Evolutionary conservation across 371 early-diverging fungal species (phyloP).

Genomic region (Zancudomyces culisetae): DNA sequence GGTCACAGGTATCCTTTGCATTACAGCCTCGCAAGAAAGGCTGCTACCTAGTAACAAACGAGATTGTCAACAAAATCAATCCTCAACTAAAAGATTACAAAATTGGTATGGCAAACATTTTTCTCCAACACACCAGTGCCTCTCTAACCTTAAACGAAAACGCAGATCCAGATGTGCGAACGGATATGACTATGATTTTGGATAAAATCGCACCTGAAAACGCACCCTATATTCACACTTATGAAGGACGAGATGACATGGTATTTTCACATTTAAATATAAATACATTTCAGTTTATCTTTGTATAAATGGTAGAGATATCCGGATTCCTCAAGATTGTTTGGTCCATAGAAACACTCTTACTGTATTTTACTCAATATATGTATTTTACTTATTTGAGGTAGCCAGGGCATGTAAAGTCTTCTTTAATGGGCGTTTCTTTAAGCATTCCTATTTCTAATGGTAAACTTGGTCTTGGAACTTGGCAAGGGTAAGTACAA

Average conservation of each 20-base stretch:
- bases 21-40: slow-evolving; percentile 44
- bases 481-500: slow-evolving; percentile 67
- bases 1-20: slow-evolving; percentile 39
- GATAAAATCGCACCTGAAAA: slow-evolving; percentile 61
- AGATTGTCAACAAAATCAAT: slow-evolving; percentile 38
- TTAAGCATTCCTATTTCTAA: slow-evolving; percentile 71
- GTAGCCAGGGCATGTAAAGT: slow-evolving; percentile 68
- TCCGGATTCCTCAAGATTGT: too few relatives aligned
- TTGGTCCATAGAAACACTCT: background rate
- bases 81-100: slow-evolving; percentile 38
- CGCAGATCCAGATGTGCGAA: slow-evolving; percentile 54
- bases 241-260: slow-evolving; percentile 43
- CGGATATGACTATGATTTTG: slow-evolving; percentile 64
- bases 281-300: background rate
- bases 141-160: slow-evolving; percentile 79
- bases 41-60: slow-evolving; percentile 61
- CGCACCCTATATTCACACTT: slow-evolving; percentile 55
- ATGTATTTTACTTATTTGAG: slow-evolving; percentile 12
- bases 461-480: slow-evolving; percentile 58
- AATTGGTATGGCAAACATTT: slow-evolving; percentile 72
- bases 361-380: background rate
- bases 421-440: slow-evolving; percentile 61
- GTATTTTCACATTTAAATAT: background rate
- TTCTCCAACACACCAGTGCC: slow-evolving; percentile 80
- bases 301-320: background rate